phyloP scores from a whole-genome alignment of 2,329 filamentous ascomycete species.

The Arthroderma uncinatum region DNA sequence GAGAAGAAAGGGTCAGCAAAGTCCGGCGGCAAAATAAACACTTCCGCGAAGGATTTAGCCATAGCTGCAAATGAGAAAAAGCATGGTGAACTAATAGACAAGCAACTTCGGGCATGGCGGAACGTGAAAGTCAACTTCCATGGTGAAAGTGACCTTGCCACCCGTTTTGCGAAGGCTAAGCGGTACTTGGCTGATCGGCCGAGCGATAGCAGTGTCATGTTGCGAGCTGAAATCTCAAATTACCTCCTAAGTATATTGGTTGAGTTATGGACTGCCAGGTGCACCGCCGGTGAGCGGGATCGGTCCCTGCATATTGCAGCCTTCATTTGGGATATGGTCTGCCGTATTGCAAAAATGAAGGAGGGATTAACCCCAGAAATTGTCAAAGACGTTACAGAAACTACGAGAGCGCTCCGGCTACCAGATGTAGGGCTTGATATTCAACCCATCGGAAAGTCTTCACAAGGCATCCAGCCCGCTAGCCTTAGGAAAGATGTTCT shows the following conservation, averaged over 20 bases:
- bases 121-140: conserved; percentile 28
- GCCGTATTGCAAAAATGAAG: conserved; percentile 28
- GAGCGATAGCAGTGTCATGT: conserved; percentile 27
- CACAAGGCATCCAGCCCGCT: background rate
- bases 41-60: conserved; percentile 12
- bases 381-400: conserved; percentile 23
- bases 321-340: conserved; percentile 37
- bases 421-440: conserved; percentile 16
- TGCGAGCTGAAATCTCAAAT: conserved; percentile 37
- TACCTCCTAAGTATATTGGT: conserved; percentile 21
- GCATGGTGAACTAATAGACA: conserved; percentile 17
- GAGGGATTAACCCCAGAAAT: conserved; percentile 35
- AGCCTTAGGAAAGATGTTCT: conserved; percentile 11
- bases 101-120: conserved; percentile 20
- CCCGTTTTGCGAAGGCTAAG: conserved; percentile 40
- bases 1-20: conserved; percentile 9
- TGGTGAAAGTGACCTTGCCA: conserved; percentile 33
- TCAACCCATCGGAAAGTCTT: conserved; percentile 6
- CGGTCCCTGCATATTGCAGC: conserved; percentile 35
- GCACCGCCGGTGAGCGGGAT: conserved; percentile 13
- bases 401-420: conserved; percentile 25
- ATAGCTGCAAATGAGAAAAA: conserved; percentile 27
- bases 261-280: conserved; percentile 15
- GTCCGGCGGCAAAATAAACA: conserved; percentile 5
- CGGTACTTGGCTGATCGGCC: conserved; percentile 39